A percentile compares a stretch with the other conserved stretches of the same genome.
phyloP scores from a whole-genome alignment of 805 yeast species.

The Pichia membranifaciens region DNA sequence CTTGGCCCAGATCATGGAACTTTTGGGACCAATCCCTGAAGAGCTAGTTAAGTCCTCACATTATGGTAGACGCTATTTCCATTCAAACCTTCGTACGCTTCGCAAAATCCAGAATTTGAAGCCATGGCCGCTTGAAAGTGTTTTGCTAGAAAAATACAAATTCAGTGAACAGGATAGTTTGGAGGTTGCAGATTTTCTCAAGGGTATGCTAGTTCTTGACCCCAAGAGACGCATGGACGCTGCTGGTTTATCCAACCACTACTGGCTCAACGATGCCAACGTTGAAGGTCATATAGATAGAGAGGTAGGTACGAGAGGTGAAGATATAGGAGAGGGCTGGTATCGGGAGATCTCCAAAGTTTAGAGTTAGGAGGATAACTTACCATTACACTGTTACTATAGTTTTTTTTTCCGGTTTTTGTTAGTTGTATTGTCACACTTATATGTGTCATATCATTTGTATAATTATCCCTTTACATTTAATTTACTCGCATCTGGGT shows the following conservation, averaged over 20 bases:
- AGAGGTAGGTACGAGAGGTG: constrained; percentile 73
- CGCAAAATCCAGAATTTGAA: constrained; percentile 75
- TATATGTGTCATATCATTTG: too few relatives aligned
- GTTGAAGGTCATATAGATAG: constrained; percentile 78
- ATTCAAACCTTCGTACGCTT: constrained; percentile 38
- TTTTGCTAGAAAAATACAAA: constrained; percentile 79
- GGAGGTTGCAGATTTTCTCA: constrained; percentile 67
- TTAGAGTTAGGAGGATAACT: neutral
- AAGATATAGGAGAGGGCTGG: constrained; percentile 87
- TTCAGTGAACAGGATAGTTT: constrained; percentile 62
- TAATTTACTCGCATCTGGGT: too few relatives aligned
- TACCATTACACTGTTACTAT: neutral
- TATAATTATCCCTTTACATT: too few relatives aligned
- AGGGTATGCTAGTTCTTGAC: constrained; percentile 76
- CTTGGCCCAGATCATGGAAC: constrained; percentile 87
- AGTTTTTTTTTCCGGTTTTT: too few relatives aligned
- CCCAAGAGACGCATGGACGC: constrained; percentile 89
- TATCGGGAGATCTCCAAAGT: constrained; percentile 44
- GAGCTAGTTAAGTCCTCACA: constrained; percentile 55
- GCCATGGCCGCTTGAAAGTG: constrained; percentile 84
- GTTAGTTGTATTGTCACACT: too few relatives aligned
- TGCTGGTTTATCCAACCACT: constrained; percentile 87
- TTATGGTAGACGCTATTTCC: constrained; percentile 44
- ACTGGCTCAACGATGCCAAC: constrained; percentile 73
- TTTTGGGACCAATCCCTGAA: constrained; percentile 38